Evolutionary conservation across 169 alveolate species (phyloP), one percentile per base, ranked within the genome.

Genomic region (Neospora caninum): DNA sequence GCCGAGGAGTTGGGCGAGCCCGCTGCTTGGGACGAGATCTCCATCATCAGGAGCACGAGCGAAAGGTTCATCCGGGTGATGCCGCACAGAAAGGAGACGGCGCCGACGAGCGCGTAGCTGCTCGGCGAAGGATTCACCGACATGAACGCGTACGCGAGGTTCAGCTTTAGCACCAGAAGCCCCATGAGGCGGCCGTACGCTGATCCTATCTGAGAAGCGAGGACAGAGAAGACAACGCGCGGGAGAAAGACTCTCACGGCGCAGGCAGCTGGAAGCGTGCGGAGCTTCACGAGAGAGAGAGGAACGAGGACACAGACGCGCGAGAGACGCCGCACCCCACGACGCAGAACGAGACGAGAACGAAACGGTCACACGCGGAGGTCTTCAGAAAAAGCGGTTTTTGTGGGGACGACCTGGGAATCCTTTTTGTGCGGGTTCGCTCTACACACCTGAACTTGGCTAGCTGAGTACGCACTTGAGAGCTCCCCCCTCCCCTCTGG

Each of bases 31-130:
- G 70, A 91, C 38, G 93, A 34, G n/a, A 91, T 67, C 67, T 95
- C 96, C 27, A 95, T 73, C 78, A 92, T 25, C 2, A 95, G 80
- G 10, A 95, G 94, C 9, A 91, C 94, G 70, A 95, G 82, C 0
- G 96, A 88, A 9, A 95, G 45, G 70, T 94, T 95, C 49, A 93
- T 95, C 38, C 95, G 94, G 31, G 95, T 91, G 36, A 95, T 92
- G 6, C 95, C 96, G 39, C 96, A 93, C 2, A 95, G 93, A 31
- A 95, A 73, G 25, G 96, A 93, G 80, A 88, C 95, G 36, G 96
- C 95, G 2, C 96, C 96, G 16, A 92, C 93, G n/a, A 95, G 53
- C 7, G 95, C 95, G 84, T 95, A 95, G 53, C 80, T 80, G 20
- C 94, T 95, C 58, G 96, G 95, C 0, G 89, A 64, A 29, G 93